Evolutionary conservation across 352 stramenopile species (phyloP).

Genomic region (Aphanomyces astaci): DNA sequence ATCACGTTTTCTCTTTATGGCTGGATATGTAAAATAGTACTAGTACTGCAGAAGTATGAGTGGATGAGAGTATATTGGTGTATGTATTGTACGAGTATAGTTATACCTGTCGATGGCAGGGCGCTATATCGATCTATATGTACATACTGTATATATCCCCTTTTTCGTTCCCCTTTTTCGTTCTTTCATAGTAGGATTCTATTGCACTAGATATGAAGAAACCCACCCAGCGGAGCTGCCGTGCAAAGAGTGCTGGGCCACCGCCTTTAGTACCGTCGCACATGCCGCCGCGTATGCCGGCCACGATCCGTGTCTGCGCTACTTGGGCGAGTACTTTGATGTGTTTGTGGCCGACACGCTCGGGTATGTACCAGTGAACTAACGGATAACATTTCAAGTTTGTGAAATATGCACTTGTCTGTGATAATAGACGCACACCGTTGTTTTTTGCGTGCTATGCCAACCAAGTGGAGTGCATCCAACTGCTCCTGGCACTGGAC

Average conservation of each 20-base stretch:
- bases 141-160: too few species aligned
- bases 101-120: too few species aligned
- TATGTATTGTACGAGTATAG: too few species aligned
- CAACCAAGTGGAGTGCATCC: conserved; percentile 37
- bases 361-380: conserved; percentile 23
- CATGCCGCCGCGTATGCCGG: conserved; percentile 50
- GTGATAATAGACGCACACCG: conserved; percentile 51
- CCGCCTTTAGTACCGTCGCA: conserved; percentile 39
- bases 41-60: too few species aligned
- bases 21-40: too few species aligned
- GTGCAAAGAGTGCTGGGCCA: conserved; percentile 56
- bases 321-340: conserved; percentile 20
- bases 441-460: conserved; percentile 70
- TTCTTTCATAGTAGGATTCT: too few species aligned
- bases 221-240: conserved; percentile 6
- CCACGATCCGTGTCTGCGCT: conserved; percentile 39
- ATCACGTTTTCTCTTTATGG: too few species aligned
- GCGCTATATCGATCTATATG: too few species aligned
- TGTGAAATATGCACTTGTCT: too few species aligned
- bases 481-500: conserved; percentile 33
- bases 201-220: conserved; percentile 8
- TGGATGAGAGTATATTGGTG: too few species aligned
- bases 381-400: too few species aligned
- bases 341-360: conserved; percentile 32
- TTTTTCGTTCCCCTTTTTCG: too few species aligned